Evolutionary conservation across 2,329 filamentous ascomycete species (phyloP), one percentile per base, ranked within the genome.

Genomic region (Paraconiothyrium brasiliense): DNA sequence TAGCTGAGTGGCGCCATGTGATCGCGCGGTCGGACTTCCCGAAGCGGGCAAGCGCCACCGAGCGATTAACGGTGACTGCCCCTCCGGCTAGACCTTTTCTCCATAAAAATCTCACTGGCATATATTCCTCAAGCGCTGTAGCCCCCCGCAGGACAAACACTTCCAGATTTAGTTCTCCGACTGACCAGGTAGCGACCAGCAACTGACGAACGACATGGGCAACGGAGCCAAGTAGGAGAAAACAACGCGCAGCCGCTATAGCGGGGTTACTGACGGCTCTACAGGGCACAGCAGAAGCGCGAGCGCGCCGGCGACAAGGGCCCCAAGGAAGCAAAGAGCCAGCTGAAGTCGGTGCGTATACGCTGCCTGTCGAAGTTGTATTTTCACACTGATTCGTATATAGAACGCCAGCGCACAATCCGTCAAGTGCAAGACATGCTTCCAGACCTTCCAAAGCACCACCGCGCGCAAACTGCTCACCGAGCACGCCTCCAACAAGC

Each of bases 351-450:
- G 51, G 76, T 78, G 69, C 37, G 75, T 67, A 58, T 49, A 48
- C 48, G 3, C 30, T 43, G 5, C 10, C 20, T 4, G n/a, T 9
- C 0, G 46, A 32, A 9, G 1, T 30, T 8, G 11, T 24, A 48
- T 46, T 58, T 65, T 49, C 32, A 7, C 35, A 13, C 39, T 54
- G 24, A 54, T 11, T 4, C 5, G 34, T 41, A 10, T 55, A 41
- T 68, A 92, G 89, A 93, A 93, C 82, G 84, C 86, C 70, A 84
- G 89, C 69, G 91, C 91, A 62, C 91, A 89, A 83, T 89, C 86
- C 74, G 92, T 93, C 79, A 89, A 92, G 79, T 94, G 91, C 85
- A 82, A 86, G 68, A 84, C 88, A 73, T 94, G 91, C 90, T 91
- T 89, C 81, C 86, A 90, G 70, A 91, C 90, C 34, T 93, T 94